Conservation (phyloP, 129 eudicot genomes). For the Calendula officinalis region DNA sequence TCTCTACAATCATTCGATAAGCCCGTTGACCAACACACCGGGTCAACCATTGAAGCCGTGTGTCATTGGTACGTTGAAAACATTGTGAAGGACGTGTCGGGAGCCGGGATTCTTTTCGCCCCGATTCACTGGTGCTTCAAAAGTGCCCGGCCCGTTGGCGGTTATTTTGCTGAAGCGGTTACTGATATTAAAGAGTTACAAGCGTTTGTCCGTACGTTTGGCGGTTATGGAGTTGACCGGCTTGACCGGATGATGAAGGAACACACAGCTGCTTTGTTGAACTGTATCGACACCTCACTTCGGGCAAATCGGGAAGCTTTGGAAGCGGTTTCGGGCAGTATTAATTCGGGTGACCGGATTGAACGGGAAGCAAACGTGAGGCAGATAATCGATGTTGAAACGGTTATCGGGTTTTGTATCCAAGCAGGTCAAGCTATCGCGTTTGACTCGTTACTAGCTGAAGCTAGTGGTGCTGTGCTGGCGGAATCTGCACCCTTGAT, state of each 20-base stretch:
- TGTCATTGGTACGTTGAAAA: slow-evolving; percentile 95
- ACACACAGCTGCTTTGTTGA: slow-evolving; percentile 90
- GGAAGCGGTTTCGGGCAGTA: slow-evolving; percentile 81
- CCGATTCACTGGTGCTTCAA: slow-evolving; percentile 83
- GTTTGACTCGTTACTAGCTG: slow-evolving; percentile 72
- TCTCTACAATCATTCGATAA: slow-evolving; percentile 80
- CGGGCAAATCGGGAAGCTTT: slow-evolving; percentile 85
- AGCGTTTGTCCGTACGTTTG: slow-evolving; percentile 83
- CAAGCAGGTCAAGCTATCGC: slow-evolving; percentile 97
- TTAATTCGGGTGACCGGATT: slow-evolving; percentile 76
- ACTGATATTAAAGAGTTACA: slow-evolving; percentile 69
- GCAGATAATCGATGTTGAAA: slow-evolving; percentile 86
- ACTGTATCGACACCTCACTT: slow-evolving; percentile 87
- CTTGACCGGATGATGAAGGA: slow-evolving; percentile 88
- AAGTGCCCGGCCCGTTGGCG: slow-evolving; percentile 92
- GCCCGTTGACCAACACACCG: slow-evolving; percentile 68
- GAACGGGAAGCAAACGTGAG: slow-evolving; percentile 79
- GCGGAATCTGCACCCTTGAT: slow-evolving; percentile 90
- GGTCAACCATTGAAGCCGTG: slow-evolving; percentile 86
- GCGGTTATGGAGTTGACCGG: slow-evolving; percentile 91
- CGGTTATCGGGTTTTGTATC: slow-evolving; percentile 85
- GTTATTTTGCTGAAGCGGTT: slow-evolving; percentile 87
- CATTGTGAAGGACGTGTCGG: slow-evolving; percentile 82
- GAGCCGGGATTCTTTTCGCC: slow-evolving; percentile 82
- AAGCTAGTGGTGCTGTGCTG: slow-evolving; percentile 88